Evolutionary conservation across 805 yeast genomes (phyloP).

Genomic region (Metschnikowia orientalis): DNA sequence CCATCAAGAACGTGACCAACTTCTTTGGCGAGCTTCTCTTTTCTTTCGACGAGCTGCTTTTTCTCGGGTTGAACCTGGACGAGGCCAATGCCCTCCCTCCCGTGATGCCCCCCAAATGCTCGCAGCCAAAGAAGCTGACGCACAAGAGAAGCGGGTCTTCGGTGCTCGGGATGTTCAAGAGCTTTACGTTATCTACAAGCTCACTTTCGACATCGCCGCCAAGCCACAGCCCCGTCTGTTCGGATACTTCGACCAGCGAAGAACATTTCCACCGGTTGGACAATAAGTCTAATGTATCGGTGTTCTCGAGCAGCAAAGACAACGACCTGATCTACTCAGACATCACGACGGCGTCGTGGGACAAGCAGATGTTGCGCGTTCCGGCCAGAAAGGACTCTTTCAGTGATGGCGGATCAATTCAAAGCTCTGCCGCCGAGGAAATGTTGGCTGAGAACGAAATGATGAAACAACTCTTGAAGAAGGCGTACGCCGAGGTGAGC

Average conservation of each 20-base stretch:
- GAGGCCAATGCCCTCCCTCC: conserved; percentile 1
- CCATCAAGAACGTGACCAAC: conserved; percentile 31
- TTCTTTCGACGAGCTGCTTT: conserved; percentile 33
- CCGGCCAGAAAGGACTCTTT: conserved; percentile 7
- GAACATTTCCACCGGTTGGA: conserved; percentile 6
- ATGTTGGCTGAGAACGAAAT: conserved; percentile 24
- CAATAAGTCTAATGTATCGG: conserved; percentile 20
- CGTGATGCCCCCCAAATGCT: conserved; percentile 4
- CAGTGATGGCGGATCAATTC: conserved; percentile 11
- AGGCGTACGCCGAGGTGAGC: conserved; percentile 22
- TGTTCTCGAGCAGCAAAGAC: conserved; percentile 19
- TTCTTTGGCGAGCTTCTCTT: conserved; percentile 38
- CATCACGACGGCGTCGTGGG: conserved; percentile 16
- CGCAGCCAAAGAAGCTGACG: conserved; percentile 2
- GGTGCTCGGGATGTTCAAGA: conserved; percentile 29
- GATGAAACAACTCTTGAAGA: conserved; percentile 24
- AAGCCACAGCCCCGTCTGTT: conserved; percentile 11
- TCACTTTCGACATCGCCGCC: conserved; percentile 9
- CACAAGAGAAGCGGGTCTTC: conserved; percentile 18
- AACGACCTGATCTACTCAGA: conserved; percentile 31
- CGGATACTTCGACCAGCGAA: conserved; percentile 6
- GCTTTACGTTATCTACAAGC: conserved; percentile 20
- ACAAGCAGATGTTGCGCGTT: conserved; percentile 6
- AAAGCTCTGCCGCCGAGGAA: conserved; percentile 12
- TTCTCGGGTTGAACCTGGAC: conserved; percentile 9